Base-by-base conservation (phyloP, 805 yeast species). In the Lachancea mirantina region DNA sequence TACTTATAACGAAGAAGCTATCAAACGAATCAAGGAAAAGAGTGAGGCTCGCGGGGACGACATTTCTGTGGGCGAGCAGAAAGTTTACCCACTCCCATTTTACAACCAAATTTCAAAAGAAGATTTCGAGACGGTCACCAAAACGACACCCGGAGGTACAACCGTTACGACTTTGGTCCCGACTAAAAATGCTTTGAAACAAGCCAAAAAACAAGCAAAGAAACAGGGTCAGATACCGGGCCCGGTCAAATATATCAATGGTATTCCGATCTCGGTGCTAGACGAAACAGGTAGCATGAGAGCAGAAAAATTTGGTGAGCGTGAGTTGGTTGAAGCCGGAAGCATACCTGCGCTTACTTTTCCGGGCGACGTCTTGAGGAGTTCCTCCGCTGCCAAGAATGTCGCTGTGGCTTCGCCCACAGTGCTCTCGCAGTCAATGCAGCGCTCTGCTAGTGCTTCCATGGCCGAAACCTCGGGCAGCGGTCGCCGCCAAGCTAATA, bases 131-230 rank as follows among this genome's bases (percentile, higher is more conserved):
- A 79, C 95, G 0, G 75, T 82, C 19, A 79, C 87, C 1, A 76
- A 84, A 2, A 87, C 94, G 0, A 81, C 95, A 0, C 95, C 95
- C 1, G 84, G 84, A 45, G 96, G 96, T 35, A 87, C 96, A 0
- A 84, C 96, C 0, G 70, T 85, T 14, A 87, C 96, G 1, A 85
- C 88, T 0, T 68, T 87, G 43, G 88, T 84, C 1, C 96, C 95
- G 2, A 84, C 95, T 0, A 81, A 80, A 50, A 74, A 73, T 39
- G 92, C 94, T 0, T 67, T 83, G 61, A 61, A 41, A 20, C 49
- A 49, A 26, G 61, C 62, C 1, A 53, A 52, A 32, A 42, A 43
- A 14, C 36, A 45, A 19, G 59, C 57, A 2, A 42, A 41, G 25
- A 35, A 45, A 1, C 45, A 47, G 10, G 46, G 47, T 8, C 40